phyloP scores from a whole-genome alignment of 768 basidiomycete genomes.

The Clavulina sp. region DNA sequence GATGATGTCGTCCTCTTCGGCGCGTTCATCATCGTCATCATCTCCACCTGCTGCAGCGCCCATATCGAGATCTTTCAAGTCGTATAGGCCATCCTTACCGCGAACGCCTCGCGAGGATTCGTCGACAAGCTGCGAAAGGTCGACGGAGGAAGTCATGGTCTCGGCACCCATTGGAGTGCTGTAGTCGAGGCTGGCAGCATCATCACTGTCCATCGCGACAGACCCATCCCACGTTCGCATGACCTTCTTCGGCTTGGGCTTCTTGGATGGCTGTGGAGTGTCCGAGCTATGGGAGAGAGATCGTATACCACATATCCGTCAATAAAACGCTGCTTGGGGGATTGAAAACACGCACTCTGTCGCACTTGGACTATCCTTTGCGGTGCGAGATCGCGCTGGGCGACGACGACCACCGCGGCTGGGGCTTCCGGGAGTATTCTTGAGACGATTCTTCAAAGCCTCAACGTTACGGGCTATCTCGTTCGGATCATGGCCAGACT shows the following conservation, averaged over 20 bases:
- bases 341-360: slow-evolving; percentile 44
- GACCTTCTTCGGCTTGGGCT: slow-evolving; percentile 42
- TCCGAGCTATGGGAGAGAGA: slow-evolving; percentile 32
- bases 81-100: slow-evolving; percentile 48
- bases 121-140: slow-evolving; percentile 18
- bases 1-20: slow-evolving; percentile 21
- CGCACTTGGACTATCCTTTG: slow-evolving; percentile 27
- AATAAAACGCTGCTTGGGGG: no score
- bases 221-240: slow-evolving; percentile 90
- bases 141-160: slow-evolving; percentile 9
- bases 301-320: no score
- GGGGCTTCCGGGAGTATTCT: slow-evolving; percentile 35
- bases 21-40: slow-evolving; percentile 27
- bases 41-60: slow-evolving; percentile 24
- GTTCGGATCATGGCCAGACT: slow-evolving; percentile 55
- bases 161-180: slow-evolving; percentile 20
- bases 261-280: slow-evolving; percentile 18
- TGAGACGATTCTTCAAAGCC: slow-evolving; percentile 69
- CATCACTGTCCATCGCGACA: slow-evolving; percentile 70
- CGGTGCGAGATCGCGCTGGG: slow-evolving; percentile 28
- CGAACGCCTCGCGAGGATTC: slow-evolving; percentile 31
- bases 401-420: slow-evolving; percentile 32
- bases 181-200: slow-evolving; percentile 63
- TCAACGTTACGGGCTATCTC: slow-evolving; percentile 87
- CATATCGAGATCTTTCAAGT: slow-evolving; percentile 78